Evolutionary conservation across 164 flowering plant species (phyloP).

Genomic region (Macadamia tetraphylla): DNA sequence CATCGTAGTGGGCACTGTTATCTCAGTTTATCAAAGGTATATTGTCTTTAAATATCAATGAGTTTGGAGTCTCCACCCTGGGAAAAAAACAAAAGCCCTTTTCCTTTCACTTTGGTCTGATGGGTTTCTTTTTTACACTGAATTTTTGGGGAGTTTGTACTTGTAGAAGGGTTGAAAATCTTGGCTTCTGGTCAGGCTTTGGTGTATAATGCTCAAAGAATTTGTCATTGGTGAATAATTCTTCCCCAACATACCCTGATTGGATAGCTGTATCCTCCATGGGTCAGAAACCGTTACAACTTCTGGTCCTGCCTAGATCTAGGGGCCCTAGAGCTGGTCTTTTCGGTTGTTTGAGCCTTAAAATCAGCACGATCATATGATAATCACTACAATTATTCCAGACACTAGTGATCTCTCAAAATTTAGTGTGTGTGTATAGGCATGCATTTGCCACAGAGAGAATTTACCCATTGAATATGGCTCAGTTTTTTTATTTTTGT

Average conservation of each 20-base stretch:
- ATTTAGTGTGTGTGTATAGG: background rate
- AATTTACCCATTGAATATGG: background rate
- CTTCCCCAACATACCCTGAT: too few species aligned
- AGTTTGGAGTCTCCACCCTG: too few species aligned
- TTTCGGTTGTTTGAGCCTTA: too few species aligned
- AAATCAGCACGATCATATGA: too few species aligned
- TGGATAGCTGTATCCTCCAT: too few species aligned
- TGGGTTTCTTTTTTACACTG: background rate
- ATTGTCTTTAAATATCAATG: background rate
- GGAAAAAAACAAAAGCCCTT: background rate
- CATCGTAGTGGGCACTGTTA: slow-evolving; percentile 63
- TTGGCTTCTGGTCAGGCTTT: background rate
- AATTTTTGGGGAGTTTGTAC: background rate
- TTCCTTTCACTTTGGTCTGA: background rate
- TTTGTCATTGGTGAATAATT: too few species aligned
- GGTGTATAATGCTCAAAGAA: background rate
- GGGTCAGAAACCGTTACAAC: too few species aligned
- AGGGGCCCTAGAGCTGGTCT: too few species aligned
- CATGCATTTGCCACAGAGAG: too few species aligned
- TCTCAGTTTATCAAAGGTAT: slow-evolving; percentile 75
- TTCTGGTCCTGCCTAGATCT: too few species aligned
- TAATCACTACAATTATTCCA: too few species aligned
- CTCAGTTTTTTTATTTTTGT: background rate
- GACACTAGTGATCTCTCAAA: background rate
- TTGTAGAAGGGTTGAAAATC: too few species aligned